These are phyloP conservation scores for Lecanicillium sp. DNA, from an alignment of 2,329 filamentous ascomycete species.

Conservation along the genomic window DNA sequence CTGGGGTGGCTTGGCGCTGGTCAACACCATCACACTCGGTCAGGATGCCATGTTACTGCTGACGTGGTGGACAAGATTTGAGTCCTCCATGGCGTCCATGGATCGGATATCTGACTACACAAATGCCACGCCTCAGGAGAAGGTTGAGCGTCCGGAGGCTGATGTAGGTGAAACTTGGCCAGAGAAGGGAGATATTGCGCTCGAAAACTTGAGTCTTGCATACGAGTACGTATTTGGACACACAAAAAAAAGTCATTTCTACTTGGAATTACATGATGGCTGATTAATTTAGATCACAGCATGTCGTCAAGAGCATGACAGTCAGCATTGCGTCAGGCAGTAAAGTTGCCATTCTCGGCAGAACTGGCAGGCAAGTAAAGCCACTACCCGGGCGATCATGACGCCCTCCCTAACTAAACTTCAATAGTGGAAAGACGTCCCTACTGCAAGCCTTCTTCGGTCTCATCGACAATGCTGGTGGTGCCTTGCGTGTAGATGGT, in stretches of 20 bases:
- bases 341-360: constrained; percentile 3
- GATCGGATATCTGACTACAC: constrained; percentile 2
- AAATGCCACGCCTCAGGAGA: constrained; percentile 1
- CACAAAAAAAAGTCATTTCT: background rate
- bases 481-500: background rate
- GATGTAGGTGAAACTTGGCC: background rate
- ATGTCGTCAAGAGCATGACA: background rate
- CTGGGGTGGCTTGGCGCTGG: constrained; percentile 4
- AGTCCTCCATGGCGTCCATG: constrained; percentile 2
- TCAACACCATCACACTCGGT: constrained; percentile 3
- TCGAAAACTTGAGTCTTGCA: background rate
- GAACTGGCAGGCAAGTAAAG: constrained; percentile 1
- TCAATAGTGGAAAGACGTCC: constrained; percentile 2
- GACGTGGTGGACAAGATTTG: constrained; percentile 3
- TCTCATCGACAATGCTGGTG: background rate
- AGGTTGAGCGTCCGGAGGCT: background rate
- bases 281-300: background rate
- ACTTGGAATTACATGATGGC: too few relatives aligned
- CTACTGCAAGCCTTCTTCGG: constrained; percentile 3
- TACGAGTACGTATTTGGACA: background rate
- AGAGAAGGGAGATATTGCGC: background rate
- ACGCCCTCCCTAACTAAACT: background rate
- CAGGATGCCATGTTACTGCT: constrained; percentile 2
- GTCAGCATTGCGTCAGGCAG: background rate
- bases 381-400: background rate